A percentile compares a stretch with the other conserved stretches of the same genome.
Evolutionary conservation across 768 basidiomycete species (phyloP).

Genomic region (Boletus rubroflammeus): DNA sequence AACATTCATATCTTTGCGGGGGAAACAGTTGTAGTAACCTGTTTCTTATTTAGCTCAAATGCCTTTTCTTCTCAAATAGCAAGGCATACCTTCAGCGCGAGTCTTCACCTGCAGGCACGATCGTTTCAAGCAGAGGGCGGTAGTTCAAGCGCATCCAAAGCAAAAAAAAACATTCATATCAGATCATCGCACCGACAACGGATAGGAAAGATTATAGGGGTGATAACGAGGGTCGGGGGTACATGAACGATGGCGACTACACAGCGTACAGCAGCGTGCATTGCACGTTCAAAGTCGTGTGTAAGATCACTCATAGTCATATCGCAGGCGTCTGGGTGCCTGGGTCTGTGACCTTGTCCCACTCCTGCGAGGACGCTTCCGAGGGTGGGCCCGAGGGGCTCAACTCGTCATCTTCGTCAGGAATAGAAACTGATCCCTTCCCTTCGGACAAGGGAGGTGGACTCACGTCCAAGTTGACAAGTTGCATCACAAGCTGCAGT

Average conservation of each 20-base stretch:
- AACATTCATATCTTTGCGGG: slow-evolving; percentile 69
- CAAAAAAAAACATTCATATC: slow-evolving; percentile 52
- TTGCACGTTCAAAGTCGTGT: slow-evolving; percentile 27
- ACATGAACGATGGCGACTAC: slow-evolving; percentile 29
- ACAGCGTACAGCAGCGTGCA: slow-evolving; percentile 31
- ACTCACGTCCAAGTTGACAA: slow-evolving; percentile 91
- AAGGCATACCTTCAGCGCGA: slow-evolving; percentile 71
- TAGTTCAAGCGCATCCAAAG: slow-evolving; percentile 19
- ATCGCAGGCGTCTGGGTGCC: slow-evolving; percentile 50
- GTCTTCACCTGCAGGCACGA: slow-evolving; percentile 50
- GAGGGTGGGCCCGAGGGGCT: slow-evolving; percentile 76
- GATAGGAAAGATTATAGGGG: slow-evolving; percentile 18
- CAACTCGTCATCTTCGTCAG: slow-evolving; percentile 50
- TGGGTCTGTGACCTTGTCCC: slow-evolving; percentile 83
- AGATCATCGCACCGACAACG: slow-evolving; percentile 42
- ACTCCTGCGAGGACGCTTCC: slow-evolving; percentile 85
- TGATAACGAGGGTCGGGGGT: slow-evolving; percentile 15
- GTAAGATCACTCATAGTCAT: slow-evolving; percentile 32
- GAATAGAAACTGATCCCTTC: slow-evolving; percentile 24
- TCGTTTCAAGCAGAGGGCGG: slow-evolving; percentile 8
- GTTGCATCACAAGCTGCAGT: slow-evolving; percentile 65
- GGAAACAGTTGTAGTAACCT: slow-evolving; percentile 80
- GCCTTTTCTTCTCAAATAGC: slow-evolving; percentile 3
- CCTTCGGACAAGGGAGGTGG: slow-evolving; percentile 40
- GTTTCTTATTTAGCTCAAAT: slow-evolving; percentile 20